Evolutionary conservation across 2,329 filamentous ascomycete species (phyloP).

Genomic region (Rosellinia necatrix): DNA sequence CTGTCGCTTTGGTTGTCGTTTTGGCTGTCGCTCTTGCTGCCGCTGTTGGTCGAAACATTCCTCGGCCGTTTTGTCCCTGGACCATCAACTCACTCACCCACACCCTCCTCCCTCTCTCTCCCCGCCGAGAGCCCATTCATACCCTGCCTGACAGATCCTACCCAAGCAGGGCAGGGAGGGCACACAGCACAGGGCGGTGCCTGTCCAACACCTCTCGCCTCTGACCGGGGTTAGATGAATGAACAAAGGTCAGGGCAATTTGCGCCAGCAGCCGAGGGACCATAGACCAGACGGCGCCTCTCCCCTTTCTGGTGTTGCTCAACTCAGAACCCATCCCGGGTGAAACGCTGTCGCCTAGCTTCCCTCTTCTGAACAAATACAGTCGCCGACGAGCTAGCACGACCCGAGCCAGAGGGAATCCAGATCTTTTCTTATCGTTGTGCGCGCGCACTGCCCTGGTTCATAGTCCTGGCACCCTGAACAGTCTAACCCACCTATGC

Average conservation of each 20-base stretch:
- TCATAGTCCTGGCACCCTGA: no score
- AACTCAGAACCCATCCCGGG: no score
- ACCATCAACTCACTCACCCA: not conserved
- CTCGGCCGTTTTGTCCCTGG: constrained; percentile 12
- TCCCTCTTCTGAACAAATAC: no score
- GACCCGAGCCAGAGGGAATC: constrained; percentile 1
- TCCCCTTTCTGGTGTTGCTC: constrained; percentile 16
- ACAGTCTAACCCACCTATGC: no score
- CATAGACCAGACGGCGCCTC: constrained; percentile 21
- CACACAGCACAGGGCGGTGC: constrained; percentile 16
- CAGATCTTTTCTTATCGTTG: constrained; percentile 1
- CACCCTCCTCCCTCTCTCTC: not conserved
- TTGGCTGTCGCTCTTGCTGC: not conserved
- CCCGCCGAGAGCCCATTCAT: constrained; percentile 12
- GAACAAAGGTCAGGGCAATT: constrained; percentile 20
- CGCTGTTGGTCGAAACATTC: constrained; percentile 6
- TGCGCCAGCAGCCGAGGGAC: constrained; percentile 25
- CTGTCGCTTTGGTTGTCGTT: no score
- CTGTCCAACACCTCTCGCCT: constrained; percentile 21
- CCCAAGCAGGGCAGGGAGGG: constrained; percentile 17
- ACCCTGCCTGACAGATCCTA: constrained; percentile 26
- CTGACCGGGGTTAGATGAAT: constrained; percentile 19
- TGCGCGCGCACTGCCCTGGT: no score
- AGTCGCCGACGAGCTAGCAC: no score
- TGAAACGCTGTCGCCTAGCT: no score